phyloP scores from a whole-genome alignment of 106 monocot species.

The Phalaenopsis equestris region DNA sequence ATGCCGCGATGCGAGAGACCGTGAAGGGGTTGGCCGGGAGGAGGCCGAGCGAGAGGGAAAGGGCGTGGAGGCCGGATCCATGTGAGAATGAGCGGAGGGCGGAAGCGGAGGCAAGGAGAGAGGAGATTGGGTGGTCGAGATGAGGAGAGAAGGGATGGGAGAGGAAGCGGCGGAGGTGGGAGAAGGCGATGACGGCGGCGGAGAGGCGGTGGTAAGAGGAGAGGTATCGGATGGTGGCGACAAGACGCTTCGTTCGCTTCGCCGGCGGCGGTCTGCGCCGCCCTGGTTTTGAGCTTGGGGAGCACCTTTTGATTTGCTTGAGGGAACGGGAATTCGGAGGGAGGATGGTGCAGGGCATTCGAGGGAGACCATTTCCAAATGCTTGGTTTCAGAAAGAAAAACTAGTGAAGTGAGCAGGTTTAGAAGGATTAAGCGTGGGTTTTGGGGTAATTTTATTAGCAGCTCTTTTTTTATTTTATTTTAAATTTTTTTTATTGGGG shows the following conservation, averaged over 20 bases:
- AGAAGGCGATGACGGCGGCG: conserved; percentile 34
- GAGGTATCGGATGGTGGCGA: conserved; percentile 20
- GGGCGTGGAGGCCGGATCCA: conserved; percentile 59
- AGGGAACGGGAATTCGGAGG: too few species aligned
- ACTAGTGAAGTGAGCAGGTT: too few species aligned
- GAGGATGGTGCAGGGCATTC: too few species aligned
- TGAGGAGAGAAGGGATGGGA: conserved; percentile 19
- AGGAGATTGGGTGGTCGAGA: conserved; percentile 36
- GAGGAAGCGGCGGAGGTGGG: conserved; percentile 23
- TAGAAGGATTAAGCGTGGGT: too few species aligned
- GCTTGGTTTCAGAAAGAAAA: too few species aligned
- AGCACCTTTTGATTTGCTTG: too few species aligned
- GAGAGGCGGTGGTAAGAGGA: conserved; percentile 21
- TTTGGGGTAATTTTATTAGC: too few species aligned
- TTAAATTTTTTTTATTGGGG: too few species aligned
- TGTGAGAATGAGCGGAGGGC: conserved; percentile 22
- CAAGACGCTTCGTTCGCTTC: neutral
- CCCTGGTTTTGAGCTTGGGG: neutral
- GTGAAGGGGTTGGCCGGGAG: conserved; percentile 18
- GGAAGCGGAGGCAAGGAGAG: conserved; percentile 35
- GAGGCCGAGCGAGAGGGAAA: conserved; percentile 40
- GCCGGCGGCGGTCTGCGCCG: neutral
- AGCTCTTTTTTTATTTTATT: too few species aligned
- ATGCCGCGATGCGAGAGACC: conserved; percentile 32
- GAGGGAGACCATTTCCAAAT: too few species aligned